Percentiles rank a stretch among this genome's conserved stretches.
Evolutionary conservation across 129 eudicot genomes (phyloP).

Genomic region (Arctium lappa): DNA sequence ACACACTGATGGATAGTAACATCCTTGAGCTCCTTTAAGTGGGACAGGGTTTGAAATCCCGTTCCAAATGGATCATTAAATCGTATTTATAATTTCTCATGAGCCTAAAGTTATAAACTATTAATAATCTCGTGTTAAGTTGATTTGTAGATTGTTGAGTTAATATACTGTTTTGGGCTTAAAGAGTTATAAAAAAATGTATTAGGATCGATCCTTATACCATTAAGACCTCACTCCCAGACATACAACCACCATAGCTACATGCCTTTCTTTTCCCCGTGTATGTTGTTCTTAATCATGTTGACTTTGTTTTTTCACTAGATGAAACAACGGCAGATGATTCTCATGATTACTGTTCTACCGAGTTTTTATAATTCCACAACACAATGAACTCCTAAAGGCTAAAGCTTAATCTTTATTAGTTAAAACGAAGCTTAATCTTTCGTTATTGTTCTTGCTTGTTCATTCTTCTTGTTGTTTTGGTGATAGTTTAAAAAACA

Average conservation of each 20-base stretch:
- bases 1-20: background rate
- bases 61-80: too few species aligned
- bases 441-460: background rate
- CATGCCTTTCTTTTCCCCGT: too few species aligned
- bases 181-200: background rate
- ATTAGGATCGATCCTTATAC: too few species aligned
- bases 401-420: background rate
- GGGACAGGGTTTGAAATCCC: background rate
- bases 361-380: background rate
- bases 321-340: too few species aligned
- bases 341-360: too few species aligned
- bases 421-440: background rate
- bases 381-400: too few species aligned
- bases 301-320: too few species aligned
- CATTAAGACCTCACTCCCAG: background rate
- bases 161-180: background rate
- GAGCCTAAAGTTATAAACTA: background rate
- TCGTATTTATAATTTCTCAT: too few species aligned
- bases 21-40: background rate
- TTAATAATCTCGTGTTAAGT: background rate
- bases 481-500: background rate
- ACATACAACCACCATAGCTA: too few species aligned
- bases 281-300: too few species aligned
- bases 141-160: background rate
- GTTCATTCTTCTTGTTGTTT: too few species aligned